Conservation (phyloP, 345 rosid genomes). For the Microthlaspi erraticum region DNA sequence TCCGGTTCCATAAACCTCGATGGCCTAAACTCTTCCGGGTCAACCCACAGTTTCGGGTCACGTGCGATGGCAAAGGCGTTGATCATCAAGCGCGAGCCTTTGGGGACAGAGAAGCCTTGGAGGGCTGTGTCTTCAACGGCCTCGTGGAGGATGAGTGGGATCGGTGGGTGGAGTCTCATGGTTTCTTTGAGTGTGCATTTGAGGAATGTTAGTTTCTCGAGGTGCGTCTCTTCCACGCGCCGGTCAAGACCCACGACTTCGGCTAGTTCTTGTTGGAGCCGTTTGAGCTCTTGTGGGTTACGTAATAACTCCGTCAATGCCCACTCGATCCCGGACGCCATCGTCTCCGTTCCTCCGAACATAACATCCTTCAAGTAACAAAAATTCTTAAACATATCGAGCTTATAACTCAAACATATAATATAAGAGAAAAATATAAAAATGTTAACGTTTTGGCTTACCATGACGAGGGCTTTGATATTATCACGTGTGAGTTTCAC, state of each 20-base stretch:
- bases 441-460: conserved; percentile 39
- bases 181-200: conserved; percentile 79
- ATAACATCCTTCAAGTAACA: conserved; percentile 66
- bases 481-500: conserved; percentile 69
- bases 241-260: conserved; percentile 81
- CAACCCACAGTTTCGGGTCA: conserved; percentile 75
- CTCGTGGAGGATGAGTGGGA: conserved; percentile 93
- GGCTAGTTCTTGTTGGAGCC: conserved; percentile 71
- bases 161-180: conserved; percentile 90
- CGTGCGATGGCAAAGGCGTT: conserved; percentile 82
- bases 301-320: conserved; percentile 77
- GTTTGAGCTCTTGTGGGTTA: conserved; percentile 65
- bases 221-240: conserved; percentile 71
- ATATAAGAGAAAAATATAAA: not conserved
- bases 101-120: conserved; percentile 68
- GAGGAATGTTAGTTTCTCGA: conserved; percentile 66
- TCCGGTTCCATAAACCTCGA: conserved; percentile 69
- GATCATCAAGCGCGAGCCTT: conserved; percentile 70
- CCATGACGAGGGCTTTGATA: conserved; percentile 97
- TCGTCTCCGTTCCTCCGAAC: conserved; percentile 98
- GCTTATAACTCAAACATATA: too few relatives aligned
- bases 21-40: conserved; percentile 72
- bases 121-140: conserved; percentile 68
- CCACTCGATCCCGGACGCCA: conserved; percentile 97
- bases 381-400: not conserved